Percentiles rank a stretch among this genome's conserved stretches.
Evolutionary conservation across 192 early-diverging fungal species (phyloP).

Genomic region (Gamsiella multidivaricata): DNA sequence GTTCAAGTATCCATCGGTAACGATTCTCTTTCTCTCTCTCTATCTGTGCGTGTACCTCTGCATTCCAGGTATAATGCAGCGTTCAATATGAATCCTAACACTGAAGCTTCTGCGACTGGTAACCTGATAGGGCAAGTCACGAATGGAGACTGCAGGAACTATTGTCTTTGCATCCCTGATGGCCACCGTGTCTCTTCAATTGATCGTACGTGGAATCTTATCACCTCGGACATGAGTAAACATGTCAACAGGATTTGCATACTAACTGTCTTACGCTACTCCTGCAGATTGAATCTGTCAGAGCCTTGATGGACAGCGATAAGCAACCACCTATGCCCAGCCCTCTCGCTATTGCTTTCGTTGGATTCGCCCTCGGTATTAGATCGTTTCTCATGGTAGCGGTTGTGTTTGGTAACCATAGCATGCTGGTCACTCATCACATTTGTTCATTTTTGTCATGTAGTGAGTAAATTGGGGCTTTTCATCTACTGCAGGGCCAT

Average conservation of each 20-base stretch:
- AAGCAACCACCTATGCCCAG: constrained; percentile 63
- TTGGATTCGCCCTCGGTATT: constrained; percentile 69
- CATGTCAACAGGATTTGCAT: neutral
- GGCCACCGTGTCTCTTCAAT: constrained; percentile 77
- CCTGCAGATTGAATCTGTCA: constrained; percentile 68
- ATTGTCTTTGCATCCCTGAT: constrained; percentile 86
- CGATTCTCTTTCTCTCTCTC: neutral
- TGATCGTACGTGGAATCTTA: constrained; percentile 65
- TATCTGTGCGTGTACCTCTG: too few relatives aligned
- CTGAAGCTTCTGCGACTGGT: too few relatives aligned
- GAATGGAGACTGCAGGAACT: constrained; percentile 85
- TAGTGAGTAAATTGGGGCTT: constrained; percentile 67
- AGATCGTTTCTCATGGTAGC: neutral
- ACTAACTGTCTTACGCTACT: neutral
- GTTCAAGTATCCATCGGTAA: constrained; percentile 76
- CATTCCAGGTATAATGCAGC: too few relatives aligned
- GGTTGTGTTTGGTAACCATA: neutral
- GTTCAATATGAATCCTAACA: too few relatives aligned
- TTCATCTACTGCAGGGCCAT: constrained; percentile 76
- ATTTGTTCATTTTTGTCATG: neutral
- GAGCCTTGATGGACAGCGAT: constrained; percentile 62
- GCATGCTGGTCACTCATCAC: neutral
- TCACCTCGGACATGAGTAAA: neutral
- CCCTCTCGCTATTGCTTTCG: constrained; percentile 61
- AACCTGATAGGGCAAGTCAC: constrained; percentile 71